Evolutionary conservation across 805 yeast species (phyloP), one percentile per base, ranked within the genome.

Genomic region (Nakazawaea holstii): DNA sequence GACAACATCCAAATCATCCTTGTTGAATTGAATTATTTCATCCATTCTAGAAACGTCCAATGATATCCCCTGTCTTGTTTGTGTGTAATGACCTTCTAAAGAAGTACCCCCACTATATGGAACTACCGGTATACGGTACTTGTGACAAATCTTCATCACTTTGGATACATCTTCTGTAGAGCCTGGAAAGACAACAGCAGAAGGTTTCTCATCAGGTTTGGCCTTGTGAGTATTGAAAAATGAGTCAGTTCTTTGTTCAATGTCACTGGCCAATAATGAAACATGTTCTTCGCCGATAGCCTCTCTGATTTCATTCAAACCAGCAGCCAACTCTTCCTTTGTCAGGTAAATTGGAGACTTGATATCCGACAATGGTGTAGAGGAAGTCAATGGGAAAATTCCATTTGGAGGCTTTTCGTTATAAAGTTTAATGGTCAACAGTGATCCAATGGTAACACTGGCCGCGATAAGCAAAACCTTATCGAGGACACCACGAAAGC

Each of bases 151-250:
- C 52, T 75, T 76, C 67, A 82, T 59, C 10, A 82, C 68, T 26
- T 67, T 61, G 0, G 86, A 77, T 0, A 82, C 84, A 46, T 81
- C 79, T 50, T 79, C 75, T 1, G 88, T 82, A 52, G 70, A 64
- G 15, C 68, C 68, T 3, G 87, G 87, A 55, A 72, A 82, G 6
- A 78, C 71, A 11, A 82, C 67, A 31, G 77, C 70, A 11, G 53
- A 62, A 2, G 91, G 88, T 39, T 59, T 65, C 57, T 84, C 82
- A 31, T 68, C 68, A 4, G 77, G 80, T 26, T 68, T 61, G 7
- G 87, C 81, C 56, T 82, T 87, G 54, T 84, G 86, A 2, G 87
- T 80, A 47, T 75, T 70, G 70, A 80, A 84, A 49, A 77, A 77
- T 26, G 87, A 73, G 59, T 84, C 89, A 0, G 85, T 67, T 55